Conservation (phyloP, 257 asterid genomes). For the Echites panduratus region DNA sequence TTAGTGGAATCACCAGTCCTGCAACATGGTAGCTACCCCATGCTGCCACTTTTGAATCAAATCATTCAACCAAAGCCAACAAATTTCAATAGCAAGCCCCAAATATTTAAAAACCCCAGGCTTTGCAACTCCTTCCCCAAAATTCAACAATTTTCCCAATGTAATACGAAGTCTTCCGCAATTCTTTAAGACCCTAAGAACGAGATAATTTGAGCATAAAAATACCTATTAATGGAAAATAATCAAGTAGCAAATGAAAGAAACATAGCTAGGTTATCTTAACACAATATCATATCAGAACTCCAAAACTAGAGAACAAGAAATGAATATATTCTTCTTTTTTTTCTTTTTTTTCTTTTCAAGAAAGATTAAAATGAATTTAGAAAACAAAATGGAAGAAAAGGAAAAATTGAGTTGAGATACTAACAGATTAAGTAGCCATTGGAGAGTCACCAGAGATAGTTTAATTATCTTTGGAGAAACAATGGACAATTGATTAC, state of each 20-base stretch:
- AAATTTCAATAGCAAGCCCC: conserved; percentile 11
- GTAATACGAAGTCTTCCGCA: conserved; percentile 33
- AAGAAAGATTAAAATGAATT: not conserved
- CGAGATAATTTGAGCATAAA: conserved; percentile 36
- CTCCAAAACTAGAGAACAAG: conserved; percentile 58
- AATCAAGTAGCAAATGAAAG: conserved; percentile 14
- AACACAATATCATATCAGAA: conserved; percentile 27
- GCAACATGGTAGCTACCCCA: conserved; percentile 94
- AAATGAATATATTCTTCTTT: conserved; percentile 45
- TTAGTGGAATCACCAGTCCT: conserved; percentile 95
- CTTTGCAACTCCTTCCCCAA: conserved; percentile 13
- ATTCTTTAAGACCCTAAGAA: conserved; percentile 54
- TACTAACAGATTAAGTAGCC: conserved; percentile 26
- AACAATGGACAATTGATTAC: conserved; percentile 17
- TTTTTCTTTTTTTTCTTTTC: too few species aligned
- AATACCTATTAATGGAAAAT: conserved; percentile 31
- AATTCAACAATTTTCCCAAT: conserved; percentile 22
- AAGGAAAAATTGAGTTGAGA: conserved; percentile 3
- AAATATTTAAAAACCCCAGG: conserved; percentile 39
- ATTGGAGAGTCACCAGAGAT: conserved; percentile 29
- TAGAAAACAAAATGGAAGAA: not conserved
- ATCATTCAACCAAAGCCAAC: conserved; percentile 2
- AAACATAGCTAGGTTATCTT: conserved; percentile 25
- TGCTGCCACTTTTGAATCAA: conserved; percentile 92
- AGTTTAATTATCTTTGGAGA: conserved; percentile 23